Conservation (phyloP, 768 basidiomycete genomes). For the Candolleomyces eurysporus region DNA sequence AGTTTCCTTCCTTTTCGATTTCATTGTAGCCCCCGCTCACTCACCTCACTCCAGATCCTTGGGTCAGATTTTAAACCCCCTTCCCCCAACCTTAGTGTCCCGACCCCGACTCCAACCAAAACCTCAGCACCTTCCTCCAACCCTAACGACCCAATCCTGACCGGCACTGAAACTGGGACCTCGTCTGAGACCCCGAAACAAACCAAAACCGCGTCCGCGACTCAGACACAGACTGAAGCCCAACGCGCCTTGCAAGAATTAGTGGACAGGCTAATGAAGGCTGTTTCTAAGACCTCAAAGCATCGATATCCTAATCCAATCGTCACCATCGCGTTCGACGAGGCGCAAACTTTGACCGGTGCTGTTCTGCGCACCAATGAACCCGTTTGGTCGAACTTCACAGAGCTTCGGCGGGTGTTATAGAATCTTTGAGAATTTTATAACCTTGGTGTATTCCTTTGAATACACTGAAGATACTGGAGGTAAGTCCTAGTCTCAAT, state of each 20-base stretch:
- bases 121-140: too few relatives aligned
- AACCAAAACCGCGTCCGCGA: too few relatives aligned
- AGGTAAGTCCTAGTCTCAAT: too few relatives aligned
- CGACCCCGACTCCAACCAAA: neutral
- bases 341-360: neutral
- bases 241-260: neutral
- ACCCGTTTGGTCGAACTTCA: neutral
- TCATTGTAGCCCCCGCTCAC: neutral
- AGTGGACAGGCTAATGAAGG: neutral
- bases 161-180: too few relatives aligned
- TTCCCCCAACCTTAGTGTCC: neutral
- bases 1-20: neutral
- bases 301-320: neutral
- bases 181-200: too few relatives aligned
- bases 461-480: too few relatives aligned
- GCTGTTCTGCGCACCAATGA: neutral
- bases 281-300: neutral
- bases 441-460: too few relatives aligned
- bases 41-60: neutral
- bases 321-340: neutral
- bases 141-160: too few relatives aligned
- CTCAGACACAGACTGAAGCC: too few relatives aligned
- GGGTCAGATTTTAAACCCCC: neutral
- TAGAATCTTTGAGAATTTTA: too few relatives aligned
- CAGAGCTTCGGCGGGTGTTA: neutral